A percentile compares a stretch with the other conserved stretches of the same genome.
Conservation (phyloP, 176 grass and related monocot genomes). For the Oryza brachyantha region DNA sequence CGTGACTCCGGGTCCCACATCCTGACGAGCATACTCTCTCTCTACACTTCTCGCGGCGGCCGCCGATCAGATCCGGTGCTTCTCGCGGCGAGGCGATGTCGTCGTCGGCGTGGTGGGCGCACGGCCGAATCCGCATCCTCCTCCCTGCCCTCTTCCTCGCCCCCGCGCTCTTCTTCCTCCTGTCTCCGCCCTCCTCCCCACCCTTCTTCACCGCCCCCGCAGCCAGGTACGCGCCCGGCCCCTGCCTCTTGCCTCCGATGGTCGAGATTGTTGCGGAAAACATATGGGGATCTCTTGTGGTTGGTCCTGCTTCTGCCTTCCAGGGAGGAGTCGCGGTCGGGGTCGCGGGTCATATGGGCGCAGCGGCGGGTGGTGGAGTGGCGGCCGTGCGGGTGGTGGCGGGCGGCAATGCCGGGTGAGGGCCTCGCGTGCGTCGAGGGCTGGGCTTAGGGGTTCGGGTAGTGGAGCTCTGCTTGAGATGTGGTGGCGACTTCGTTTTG, state of each 20-base stretch:
- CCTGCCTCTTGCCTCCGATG: not conserved
- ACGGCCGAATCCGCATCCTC: conserved; percentile 40
- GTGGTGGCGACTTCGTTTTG: not conserved
- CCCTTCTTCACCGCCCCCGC: conserved; percentile 37
- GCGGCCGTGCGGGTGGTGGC: conserved; percentile 77
- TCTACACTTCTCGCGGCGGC: not conserved
- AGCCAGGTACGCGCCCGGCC: conserved; percentile 37
- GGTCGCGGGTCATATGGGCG: conserved; percentile 53
- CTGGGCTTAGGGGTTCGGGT: not conserved
- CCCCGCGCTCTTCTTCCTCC: conserved; percentile 28
- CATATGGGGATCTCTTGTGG: too few species aligned
- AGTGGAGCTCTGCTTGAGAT: not conserved
- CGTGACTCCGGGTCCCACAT: not conserved
- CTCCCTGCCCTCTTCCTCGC: conserved; percentile 37
- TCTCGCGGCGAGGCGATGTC: conserved; percentile 24
- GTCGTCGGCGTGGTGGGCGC: conserved; percentile 32
- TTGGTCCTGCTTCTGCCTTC: not conserved
- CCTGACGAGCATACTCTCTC: not conserved
- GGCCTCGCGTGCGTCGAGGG: not conserved
- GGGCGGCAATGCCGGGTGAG: conserved; percentile 34
- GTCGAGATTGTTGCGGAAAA: not conserved
- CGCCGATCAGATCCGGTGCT: conserved; percentile 34
- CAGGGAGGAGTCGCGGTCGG: conserved; percentile 10
- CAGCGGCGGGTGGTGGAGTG: conserved; percentile 53
- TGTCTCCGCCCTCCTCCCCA: conserved; percentile 22